A percentile compares a stretch with the other conserved stretches of the same genome.
Evolutionary conservation across 768 basidiomycete species (phyloP).

Genomic region (Clavaria fumosa): DNA sequence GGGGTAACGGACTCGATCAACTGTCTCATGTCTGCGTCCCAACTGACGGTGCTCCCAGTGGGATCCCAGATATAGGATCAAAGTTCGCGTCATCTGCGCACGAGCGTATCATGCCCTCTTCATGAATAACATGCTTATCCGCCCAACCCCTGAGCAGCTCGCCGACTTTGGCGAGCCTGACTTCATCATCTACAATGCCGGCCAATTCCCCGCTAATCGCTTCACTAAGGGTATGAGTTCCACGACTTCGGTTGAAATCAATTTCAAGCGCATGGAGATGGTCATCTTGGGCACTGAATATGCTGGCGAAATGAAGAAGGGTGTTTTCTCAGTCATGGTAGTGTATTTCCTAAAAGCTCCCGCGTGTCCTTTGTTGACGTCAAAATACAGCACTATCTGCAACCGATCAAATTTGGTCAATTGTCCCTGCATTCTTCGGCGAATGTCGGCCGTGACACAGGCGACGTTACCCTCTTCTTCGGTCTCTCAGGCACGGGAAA

Average conservation of each 20-base stretch:
- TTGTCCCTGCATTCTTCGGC: slow-evolving; percentile 96
- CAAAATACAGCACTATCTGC: slow-evolving; percentile 69
- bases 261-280: slow-evolving; percentile 99
- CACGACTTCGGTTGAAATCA: slow-evolving; percentile 96
- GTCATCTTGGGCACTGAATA: slow-evolving; percentile 98
- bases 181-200: slow-evolving; percentile 99
- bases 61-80: slow-evolving; percentile 99
- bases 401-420: slow-evolving; percentile 97
- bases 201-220: slow-evolving; percentile 98
- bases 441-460: slow-evolving; percentile 79
- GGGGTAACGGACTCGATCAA: slow-evolving; percentile 51
- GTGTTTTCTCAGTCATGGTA: slow-evolving; percentile 97
- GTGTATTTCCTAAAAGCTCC: slow-evolving; percentile 9
- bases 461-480: slow-evolving; percentile 97
- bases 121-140: slow-evolving; percentile 99
- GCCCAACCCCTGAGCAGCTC: slow-evolving; percentile 90
- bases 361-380: slow-evolving; percentile 4
- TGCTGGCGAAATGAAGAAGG: slow-evolving; percentile 99
- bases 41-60: slow-evolving; percentile 34
- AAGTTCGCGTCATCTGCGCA: slow-evolving; percentile 97
- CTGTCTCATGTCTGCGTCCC: slow-evolving; percentile 4
- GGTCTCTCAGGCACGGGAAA: slow-evolving; percentile 97
- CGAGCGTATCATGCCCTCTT: slow-evolving; percentile 97
- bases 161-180: slow-evolving; percentile 93
- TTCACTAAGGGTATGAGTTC: slow-evolving; percentile 99